Evolutionary conservation across 1,139 yeast genomes (phyloP).

Genomic region (Candida sanyaensis): DNA sequence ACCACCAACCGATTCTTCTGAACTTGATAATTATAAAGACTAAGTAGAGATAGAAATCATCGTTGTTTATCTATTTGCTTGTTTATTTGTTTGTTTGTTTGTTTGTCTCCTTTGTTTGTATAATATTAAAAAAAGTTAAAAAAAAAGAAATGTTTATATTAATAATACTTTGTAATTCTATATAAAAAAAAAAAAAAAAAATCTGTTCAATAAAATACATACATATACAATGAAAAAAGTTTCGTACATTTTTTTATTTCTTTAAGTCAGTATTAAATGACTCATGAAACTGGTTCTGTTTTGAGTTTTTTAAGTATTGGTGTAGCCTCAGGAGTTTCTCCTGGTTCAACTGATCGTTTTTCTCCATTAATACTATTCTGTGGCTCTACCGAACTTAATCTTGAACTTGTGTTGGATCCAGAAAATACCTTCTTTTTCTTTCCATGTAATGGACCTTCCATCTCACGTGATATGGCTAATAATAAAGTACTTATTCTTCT

Average conservation of each 20-base stretch:
- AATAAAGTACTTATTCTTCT: conserved; percentile 81
- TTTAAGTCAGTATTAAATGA: neutral
- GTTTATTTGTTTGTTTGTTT: neutral
- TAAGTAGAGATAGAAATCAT: neutral
- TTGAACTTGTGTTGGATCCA: conserved; percentile 29
- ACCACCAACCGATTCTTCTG: conserved; percentile 8
- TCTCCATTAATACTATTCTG: conserved; percentile 11
- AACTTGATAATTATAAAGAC: neutral
- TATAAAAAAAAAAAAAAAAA: neutral
- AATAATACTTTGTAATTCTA: conserved; percentile 1
- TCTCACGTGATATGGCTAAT: conserved; percentile 76
- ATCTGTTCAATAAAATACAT: no score
- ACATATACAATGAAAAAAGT: no score
- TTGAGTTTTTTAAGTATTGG: conserved; percentile 1
- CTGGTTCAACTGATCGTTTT: conserved; percentile 2
- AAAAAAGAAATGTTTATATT: neutral
- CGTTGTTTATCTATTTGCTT: no score
- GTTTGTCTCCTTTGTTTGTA: neutral
- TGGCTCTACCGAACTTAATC: conserved; percentile 40
- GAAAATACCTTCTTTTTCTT: conserved; percentile 30
- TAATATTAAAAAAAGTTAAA: neutral
- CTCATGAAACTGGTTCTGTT: neutral
- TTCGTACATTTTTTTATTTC: no score
- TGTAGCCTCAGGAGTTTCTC: conserved; percentile 1
- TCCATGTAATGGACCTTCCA: conserved; percentile 62